phyloP scores from a whole-genome alignment of 1,284 basidiomycete species.

The Sporisorium iseilematis-ciliati region DNA sequence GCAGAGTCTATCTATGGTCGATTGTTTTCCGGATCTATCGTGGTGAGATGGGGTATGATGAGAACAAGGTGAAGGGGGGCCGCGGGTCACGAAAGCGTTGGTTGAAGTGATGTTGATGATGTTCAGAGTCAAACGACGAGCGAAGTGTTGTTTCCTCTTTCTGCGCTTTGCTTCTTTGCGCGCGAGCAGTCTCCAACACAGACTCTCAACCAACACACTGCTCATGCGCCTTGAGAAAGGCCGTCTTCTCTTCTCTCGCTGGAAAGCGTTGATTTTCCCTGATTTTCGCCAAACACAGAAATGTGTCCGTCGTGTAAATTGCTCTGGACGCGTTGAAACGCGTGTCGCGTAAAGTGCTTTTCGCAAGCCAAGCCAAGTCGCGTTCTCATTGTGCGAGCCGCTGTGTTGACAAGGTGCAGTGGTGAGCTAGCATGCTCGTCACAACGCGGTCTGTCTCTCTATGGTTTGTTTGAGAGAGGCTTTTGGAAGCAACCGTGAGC shows the following conservation, averaged over 20 bases:
- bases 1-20: not conserved
- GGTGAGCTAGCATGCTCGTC: too few relatives aligned
- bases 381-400: slow-evolving; percentile 6
- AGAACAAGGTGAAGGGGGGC: not conserved
- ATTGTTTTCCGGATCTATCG: not conserved
- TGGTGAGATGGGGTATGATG: not conserved
- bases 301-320: slow-evolving; percentile 37
- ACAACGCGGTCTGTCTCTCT: too few relatives aligned
- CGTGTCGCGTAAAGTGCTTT: slow-evolving; percentile 45
- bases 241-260: slow-evolving; percentile 12
- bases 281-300: slow-evolving; percentile 1
- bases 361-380: slow-evolving; percentile 1
- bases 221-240: slow-evolving; percentile 73
- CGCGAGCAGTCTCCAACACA: not conserved
- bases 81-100: not conserved
- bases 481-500: too few relatives aligned
- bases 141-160: slow-evolving; percentile 2
- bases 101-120: not conserved
- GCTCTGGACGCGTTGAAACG: slow-evolving; percentile 31
- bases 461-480: too few relatives aligned
- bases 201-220: slow-evolving; percentile 53
- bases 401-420: too few relatives aligned
- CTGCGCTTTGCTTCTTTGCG: not conserved
- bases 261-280: slow-evolving; percentile 6
- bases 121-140: not conserved